Percentiles rank a stretch among this genome's conserved stretches.
Evolutionary conservation across 768 basidiomycete species (phyloP).

Genomic region (Russula sp.): DNA sequence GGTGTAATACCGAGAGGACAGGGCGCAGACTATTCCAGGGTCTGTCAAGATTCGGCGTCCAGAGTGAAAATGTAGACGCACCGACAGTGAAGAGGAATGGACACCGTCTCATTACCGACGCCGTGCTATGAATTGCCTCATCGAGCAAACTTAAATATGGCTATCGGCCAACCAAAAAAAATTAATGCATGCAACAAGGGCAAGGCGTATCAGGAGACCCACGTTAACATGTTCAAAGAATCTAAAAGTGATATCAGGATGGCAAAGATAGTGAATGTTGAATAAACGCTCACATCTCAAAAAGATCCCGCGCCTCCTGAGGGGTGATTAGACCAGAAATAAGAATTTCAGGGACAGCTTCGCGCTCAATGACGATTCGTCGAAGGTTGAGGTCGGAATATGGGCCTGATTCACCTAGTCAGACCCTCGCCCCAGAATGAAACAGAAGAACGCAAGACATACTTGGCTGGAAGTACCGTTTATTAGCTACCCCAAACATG

Average conservation of each 20-base stretch:
- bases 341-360: slow-evolving; percentile 37
- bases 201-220: slow-evolving; percentile 28
- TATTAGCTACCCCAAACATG: slow-evolving; percentile 26
- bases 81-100: slow-evolving; percentile 62
- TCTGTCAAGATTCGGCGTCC: neutral
- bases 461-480: slow-evolving; percentile 30
- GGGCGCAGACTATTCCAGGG: slow-evolving; percentile 54
- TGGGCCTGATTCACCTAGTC: slow-evolving; percentile 30
- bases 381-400: slow-evolving; percentile 36
- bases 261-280: neutral
- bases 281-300: slow-evolving; percentile 35
- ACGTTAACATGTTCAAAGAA: slow-evolving; percentile 57
- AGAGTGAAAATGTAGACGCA: slow-evolving; percentile 37
- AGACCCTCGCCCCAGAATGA: neutral
- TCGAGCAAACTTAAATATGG: slow-evolving; percentile 59
- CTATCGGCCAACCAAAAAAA: slow-evolving; percentile 34
- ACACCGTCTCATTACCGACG: slow-evolving; percentile 49
- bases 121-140: slow-evolving; percentile 52
- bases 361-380: slow-evolving; percentile 37
- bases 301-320: slow-evolving; percentile 35
- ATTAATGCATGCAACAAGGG: slow-evolving; percentile 22
- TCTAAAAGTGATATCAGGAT: slow-evolving; percentile 34
- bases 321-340: slow-evolving; percentile 36
- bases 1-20: slow-evolving; percentile 63
- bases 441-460: neutral